Evolutionary conservation across 345 rosid species (phyloP).

Genomic region (Gossypium bickii): DNA sequence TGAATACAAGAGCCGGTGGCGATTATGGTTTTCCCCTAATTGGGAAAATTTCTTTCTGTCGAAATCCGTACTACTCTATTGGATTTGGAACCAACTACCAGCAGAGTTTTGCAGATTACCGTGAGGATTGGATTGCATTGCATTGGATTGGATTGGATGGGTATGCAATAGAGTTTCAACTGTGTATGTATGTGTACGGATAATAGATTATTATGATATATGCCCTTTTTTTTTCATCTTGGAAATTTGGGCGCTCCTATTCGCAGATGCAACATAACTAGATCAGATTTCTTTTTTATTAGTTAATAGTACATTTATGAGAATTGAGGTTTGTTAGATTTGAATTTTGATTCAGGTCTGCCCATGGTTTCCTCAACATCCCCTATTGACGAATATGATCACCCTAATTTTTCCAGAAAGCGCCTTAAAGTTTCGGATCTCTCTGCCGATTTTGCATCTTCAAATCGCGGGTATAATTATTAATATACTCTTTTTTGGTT

Average conservation of each 20-base stretch:
- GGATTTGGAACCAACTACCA: not conserved
- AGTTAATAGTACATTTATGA: not conserved
- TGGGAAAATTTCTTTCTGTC: not conserved
- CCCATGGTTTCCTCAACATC: constrained; percentile 55
- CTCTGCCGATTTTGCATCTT: constrained; percentile 24
- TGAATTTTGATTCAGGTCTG: constrained; percentile 4
- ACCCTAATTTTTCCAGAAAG: constrained; percentile 25
- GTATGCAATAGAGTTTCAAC: not conserved
- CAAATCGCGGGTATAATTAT: constrained; percentile 20
- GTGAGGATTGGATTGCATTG: not conserved
- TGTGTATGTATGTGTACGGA: not conserved
- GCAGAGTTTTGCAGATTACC: not conserved
- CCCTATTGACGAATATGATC: constrained; percentile 15
- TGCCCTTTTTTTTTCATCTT: not conserved
- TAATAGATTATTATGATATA: not conserved
- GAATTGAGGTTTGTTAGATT: not conserved
- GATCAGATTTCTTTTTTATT: not conserved
- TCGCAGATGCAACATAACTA: not conserved
- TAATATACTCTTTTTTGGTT: constrained; percentile 26
- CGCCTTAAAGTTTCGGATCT: constrained; percentile 35
- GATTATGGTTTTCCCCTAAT: not conserved
- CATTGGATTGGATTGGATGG: constrained; percentile 1
- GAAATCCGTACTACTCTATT: not conserved
- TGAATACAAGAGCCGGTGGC: not conserved
- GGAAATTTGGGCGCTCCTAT: not conserved